Conservation (phyloP, 1,284 basidiomycete genomes). For the Papiliotrema terrestris region DNA sequence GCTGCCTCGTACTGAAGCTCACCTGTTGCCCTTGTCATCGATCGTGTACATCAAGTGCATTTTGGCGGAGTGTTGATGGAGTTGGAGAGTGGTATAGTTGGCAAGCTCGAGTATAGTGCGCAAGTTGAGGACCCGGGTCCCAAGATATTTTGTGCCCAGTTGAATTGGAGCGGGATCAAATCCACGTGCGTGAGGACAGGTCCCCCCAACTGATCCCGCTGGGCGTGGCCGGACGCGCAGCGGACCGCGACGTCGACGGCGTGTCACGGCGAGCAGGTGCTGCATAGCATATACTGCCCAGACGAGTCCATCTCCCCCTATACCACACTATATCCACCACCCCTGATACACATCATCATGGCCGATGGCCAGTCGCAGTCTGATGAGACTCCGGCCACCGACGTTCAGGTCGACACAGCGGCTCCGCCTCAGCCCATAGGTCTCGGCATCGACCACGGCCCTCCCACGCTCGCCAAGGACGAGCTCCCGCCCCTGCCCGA, state of each 20-base stretch:
- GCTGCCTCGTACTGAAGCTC: conserved; percentile 9
- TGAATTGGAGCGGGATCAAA: conserved; percentile 5
- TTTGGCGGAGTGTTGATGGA: conserved; percentile 24
- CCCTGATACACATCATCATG: not conserved
- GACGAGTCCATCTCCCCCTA: too few species aligned
- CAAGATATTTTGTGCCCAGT: not conserved
- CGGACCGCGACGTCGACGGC: too few species aligned
- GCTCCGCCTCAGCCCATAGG: not conserved
- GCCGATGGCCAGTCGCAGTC: not conserved
- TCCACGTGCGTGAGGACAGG: not conserved
- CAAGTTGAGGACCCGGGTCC: too few species aligned
- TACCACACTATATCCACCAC: not conserved
- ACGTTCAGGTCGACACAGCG: not conserved
- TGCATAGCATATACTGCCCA: too few species aligned
- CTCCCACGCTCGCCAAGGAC: conserved; percentile 6
- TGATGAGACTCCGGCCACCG: not conserved
- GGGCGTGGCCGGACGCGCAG: too few species aligned
- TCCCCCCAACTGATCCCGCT: too few species aligned
- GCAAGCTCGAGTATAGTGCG: too few species aligned
- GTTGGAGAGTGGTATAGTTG: not conserved
- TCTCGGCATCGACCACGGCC: conserved; percentile 5
- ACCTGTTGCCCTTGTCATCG: conserved; percentile 66
- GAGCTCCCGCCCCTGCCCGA: not conserved
- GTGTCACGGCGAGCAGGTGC: too few species aligned
- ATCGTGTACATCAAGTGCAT: conserved; percentile 96